Percentiles rank a stretch among this genome's conserved stretches.
Evolutionary conservation across 306 rosid species (phyloP).

Genomic region (Coriaria nepalensis): DNA sequence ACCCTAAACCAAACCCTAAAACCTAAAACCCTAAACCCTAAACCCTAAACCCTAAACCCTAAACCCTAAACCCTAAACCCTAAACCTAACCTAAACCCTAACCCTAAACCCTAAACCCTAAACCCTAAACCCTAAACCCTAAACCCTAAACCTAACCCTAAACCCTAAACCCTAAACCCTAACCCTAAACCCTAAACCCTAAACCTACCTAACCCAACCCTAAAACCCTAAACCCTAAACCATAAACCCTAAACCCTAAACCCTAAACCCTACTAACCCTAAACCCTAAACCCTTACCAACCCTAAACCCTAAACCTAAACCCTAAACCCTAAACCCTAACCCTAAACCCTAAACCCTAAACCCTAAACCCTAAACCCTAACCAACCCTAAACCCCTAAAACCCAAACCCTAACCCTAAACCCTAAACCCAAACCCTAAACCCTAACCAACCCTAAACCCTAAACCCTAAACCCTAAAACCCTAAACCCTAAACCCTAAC

Average conservation of each 20-base stretch:
- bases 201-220: background rate
- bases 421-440: constrained; percentile 12
- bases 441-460: constrained; percentile 10
- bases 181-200: no score
- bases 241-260: background rate
- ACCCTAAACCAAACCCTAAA: no score
- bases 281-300: background rate
- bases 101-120: no score
- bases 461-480: constrained; percentile 2
- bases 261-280: no score
- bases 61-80: constrained; percentile 6
- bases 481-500: constrained; percentile 6
- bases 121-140: no score
- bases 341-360: constrained; percentile 9
- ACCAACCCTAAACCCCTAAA: no score
- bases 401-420: constrained; percentile 15
- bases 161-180: no score
- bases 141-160: background rate
- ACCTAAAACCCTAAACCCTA: no score
- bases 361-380: constrained; percentile 16
- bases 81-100: no score
- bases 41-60: background rate
- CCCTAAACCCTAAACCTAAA: constrained; percentile 5
- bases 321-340: constrained; percentile 7
- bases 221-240: no score